phyloP scores from a whole-genome alignment of 768 basidiomycete species.

The Artomyces pyxidatus region DNA sequence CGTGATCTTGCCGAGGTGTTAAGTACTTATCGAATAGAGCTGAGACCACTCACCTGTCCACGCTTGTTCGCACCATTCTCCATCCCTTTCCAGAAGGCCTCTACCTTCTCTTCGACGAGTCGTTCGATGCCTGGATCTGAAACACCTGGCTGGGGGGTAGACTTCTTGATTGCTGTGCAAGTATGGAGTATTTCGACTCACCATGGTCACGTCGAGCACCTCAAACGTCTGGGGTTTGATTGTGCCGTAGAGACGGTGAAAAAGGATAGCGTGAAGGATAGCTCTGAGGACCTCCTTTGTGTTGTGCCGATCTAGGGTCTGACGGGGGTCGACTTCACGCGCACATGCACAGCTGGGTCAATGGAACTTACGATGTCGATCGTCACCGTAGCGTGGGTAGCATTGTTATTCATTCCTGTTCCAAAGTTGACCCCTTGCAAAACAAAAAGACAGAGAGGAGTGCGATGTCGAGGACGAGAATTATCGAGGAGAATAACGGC shows the following conservation, averaged over 20 bases:
- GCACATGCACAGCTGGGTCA: too few relatives aligned
- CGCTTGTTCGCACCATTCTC: constrained; percentile 54
- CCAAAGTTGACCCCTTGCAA: too few relatives aligned
- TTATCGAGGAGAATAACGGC: too few relatives aligned
- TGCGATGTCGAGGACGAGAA: too few relatives aligned
- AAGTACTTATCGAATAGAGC: not conserved
- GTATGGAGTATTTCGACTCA: constrained; percentile 25
- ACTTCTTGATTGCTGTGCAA: not conserved
- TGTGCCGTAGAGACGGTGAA: constrained; percentile 76
- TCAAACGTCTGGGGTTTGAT: constrained; percentile 73
- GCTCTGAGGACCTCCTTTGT: constrained; percentile 69
- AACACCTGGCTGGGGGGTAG: constrained; percentile 55
- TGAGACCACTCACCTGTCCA: constrained; percentile 46
- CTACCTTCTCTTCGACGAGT: constrained; percentile 69
- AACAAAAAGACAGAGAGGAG: too few relatives aligned
- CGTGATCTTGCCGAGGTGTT: constrained; percentile 38
- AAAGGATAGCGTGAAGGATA: constrained; percentile 74
- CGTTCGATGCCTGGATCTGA: constrained; percentile 64
- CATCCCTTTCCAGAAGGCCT: constrained; percentile 69
- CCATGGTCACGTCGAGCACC: constrained; percentile 80
- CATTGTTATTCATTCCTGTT: too few relatives aligned
- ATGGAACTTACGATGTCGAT: not conserved
- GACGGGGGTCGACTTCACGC: not conserved
- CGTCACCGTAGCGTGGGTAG: not conserved
- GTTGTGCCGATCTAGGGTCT: constrained; percentile 68